phyloP scores from a whole-genome alignment of 1,139 yeast species.

The Candida glucosophila region DNA sequence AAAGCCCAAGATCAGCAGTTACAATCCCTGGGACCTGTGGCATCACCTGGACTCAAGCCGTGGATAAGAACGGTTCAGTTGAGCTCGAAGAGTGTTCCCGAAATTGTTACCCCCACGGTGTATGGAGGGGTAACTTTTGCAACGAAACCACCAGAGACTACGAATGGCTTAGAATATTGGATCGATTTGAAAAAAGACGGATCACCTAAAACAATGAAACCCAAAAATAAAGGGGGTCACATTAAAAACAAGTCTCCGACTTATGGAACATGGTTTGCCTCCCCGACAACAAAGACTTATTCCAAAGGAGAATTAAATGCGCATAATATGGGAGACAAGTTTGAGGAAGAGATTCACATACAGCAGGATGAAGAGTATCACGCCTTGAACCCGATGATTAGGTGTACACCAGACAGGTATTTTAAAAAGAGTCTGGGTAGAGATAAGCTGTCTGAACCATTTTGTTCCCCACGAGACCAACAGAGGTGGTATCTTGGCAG shows the following conservation, averaged over 20 bases:
- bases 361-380: constrained; percentile 68
- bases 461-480: constrained; percentile 71
- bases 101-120: constrained; percentile 73
- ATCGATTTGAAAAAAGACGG: constrained; percentile 70
- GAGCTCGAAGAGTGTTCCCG: constrained; percentile 40
- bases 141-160: constrained; percentile 59
- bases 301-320: constrained; percentile 57
- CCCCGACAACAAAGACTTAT: constrained; percentile 50
- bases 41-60: constrained; percentile 32
- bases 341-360: constrained; percentile 43
- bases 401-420: constrained; percentile 78
- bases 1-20: too few species aligned
- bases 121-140: constrained; percentile 75
- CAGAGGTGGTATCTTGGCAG: constrained; percentile 45
- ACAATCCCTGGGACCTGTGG: background rate
- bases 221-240: constrained; percentile 63
- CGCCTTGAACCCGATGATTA: constrained; percentile 62
- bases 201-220: constrained; percentile 68
- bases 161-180: constrained; percentile 76
- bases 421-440: constrained; percentile 56
- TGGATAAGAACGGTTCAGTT: constrained; percentile 62
- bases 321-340: constrained; percentile 53
- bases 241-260: constrained; percentile 62
- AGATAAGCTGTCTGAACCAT: constrained; percentile 55
- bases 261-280: constrained; percentile 69